A percentile compares a stretch with the other conserved stretches of the same genome.
phyloP scores from a whole-genome alignment of 1,284 basidiomycete species.

The Cystobasidium slooffiae region DNA sequence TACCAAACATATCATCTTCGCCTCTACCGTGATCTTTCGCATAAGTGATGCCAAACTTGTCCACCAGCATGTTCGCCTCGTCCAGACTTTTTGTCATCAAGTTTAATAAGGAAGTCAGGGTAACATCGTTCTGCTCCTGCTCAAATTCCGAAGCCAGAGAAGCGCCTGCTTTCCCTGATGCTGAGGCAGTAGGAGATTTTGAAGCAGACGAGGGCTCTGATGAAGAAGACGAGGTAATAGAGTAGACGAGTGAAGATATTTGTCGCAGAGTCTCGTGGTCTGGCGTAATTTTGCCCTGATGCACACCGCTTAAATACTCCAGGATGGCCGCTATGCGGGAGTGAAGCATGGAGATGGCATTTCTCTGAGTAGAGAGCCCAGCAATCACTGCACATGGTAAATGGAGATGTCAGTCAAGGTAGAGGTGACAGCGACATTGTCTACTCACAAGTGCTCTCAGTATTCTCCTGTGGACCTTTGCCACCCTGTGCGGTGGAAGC shows the following conservation, averaged over 20 bases:
- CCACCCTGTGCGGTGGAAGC: constrained; percentile 4
- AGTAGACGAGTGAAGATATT: constrained; percentile 80
- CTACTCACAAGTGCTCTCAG: constrained; percentile 33
- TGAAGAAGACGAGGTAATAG: constrained; percentile 79
- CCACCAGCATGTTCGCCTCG: constrained; percentile 65
- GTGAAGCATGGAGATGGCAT: constrained; percentile 93
- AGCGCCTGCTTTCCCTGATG: constrained; percentile 34
- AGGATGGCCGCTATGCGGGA: constrained; percentile 83
- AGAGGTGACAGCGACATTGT: not conserved
- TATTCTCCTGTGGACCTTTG: constrained; percentile 21
- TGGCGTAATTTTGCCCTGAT: constrained; percentile 67
- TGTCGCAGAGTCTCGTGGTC: constrained; percentile 83
- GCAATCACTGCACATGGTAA: constrained; percentile 70
- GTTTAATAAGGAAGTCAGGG: constrained; percentile 85
- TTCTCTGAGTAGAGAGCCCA: constrained; percentile 85
- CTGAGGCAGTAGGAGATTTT: constrained; percentile 82
- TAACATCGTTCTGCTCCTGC: constrained; percentile 94
- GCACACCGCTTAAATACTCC: constrained; percentile 75
- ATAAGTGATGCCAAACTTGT: constrained; percentile 36
- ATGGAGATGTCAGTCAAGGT: not conserved
- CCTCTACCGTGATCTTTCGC: constrained; percentile 4
- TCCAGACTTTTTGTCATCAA: constrained; percentile 85
- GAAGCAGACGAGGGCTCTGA: constrained; percentile 55
- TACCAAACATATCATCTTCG: constrained; percentile 30
- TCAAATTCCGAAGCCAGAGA: not conserved